These are phyloP conservation scores for Aspergillus fumigatus DNA, from an alignment of 2,329 filamentous ascomycete genomes.

Conservation along the genomic window DNA sequence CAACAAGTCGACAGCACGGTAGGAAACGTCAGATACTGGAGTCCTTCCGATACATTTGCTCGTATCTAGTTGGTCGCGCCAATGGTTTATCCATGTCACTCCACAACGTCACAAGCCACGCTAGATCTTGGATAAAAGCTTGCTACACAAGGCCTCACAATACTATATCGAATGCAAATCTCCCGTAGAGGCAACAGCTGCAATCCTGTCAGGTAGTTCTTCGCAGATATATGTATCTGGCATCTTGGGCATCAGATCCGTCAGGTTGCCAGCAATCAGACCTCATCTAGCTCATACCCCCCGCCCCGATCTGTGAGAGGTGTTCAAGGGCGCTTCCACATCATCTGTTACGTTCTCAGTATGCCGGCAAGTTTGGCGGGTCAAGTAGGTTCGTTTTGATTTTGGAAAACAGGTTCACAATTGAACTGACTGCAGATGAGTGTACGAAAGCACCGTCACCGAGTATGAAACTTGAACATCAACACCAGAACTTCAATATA, in stretches of 20 bases:
- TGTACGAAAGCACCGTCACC: background rate
- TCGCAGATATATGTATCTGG: background rate
- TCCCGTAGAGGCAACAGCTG: background rate
- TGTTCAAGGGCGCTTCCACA: background rate
- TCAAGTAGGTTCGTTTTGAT: background rate
- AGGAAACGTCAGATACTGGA: background rate
- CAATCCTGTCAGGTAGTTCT: background rate
- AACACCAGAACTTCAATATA: background rate
- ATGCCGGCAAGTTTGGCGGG: background rate
- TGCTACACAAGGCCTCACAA: background rate
- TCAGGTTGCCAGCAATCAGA: background rate
- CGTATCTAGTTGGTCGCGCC: too few species aligned
- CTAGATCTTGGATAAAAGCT: background rate
- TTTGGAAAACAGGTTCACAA: background rate
- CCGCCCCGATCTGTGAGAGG: background rate
- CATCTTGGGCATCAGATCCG: too few species aligned
- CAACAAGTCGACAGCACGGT: background rate
- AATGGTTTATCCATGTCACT: background rate
- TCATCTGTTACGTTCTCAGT: background rate
- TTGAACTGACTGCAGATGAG: background rate
- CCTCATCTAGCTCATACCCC: background rate
- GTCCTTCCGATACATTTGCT: too few species aligned
- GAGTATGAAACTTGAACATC: background rate
- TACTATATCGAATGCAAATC: background rate
- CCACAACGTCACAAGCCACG: background rate